Evolutionary conservation across 768 basidiomycete species (phyloP).

Genomic region (Hebeloma cylindrosporum): DNA sequence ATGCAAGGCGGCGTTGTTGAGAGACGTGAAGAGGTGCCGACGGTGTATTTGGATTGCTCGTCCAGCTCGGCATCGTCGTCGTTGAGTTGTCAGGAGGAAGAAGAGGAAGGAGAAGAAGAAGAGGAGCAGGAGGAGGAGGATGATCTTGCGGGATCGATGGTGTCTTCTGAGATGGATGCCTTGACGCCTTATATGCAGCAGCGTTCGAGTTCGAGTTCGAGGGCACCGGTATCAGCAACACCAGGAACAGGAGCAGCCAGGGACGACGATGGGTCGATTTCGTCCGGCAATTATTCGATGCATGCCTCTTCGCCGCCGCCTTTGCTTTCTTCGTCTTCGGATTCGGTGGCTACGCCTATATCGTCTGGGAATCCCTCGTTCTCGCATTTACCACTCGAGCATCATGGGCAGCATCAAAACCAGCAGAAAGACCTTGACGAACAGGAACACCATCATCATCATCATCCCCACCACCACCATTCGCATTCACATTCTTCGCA

Average conservation of each 20-base stretch:
- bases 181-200: no score
- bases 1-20: no score
- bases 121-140: not conserved
- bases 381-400: constrained; percentile 31
- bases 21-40: constrained; percentile 31
- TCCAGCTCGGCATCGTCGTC: constrained; percentile 30
- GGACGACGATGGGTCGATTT: constrained; percentile 5
- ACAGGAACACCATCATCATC: not conserved
- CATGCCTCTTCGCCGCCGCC: constrained; percentile 36
- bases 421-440: constrained; percentile 9
- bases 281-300: constrained; percentile 23
- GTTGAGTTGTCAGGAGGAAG: not conserved
- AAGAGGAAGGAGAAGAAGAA: not conserved
- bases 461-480: constrained; percentile 17
- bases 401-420: constrained; percentile 19
- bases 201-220: not conserved
- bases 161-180: not conserved
- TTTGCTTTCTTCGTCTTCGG: constrained; percentile 56
- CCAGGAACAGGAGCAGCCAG: not conserved
- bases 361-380: constrained; percentile 51
- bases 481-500: constrained; percentile 19
- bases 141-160: not conserved
- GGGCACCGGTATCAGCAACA: not conserved
- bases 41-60: constrained; percentile 38
- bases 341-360: constrained; percentile 57